A percentile compares a stretch with the other conserved stretches of the same genome.
Conservation (phyloP, 2,329 filamentous ascomycete species). For the Aureobasidium sp. region DNA sequence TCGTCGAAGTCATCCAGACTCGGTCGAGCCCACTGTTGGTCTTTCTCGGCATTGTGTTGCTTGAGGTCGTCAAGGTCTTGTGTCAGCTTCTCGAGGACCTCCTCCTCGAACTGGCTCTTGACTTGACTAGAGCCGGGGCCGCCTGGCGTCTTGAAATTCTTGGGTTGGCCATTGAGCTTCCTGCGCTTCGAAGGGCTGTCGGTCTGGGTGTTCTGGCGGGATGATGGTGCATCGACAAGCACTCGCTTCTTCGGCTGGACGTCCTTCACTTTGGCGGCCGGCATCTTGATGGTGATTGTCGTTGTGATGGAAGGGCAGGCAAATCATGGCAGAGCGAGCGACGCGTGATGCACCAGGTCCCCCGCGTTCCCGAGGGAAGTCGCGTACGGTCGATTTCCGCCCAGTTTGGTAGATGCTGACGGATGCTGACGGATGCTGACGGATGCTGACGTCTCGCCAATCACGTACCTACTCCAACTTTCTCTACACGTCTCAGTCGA, state of each 20-base stretch:
- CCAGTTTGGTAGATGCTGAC: background rate
- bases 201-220: slow-evolving; percentile 35
- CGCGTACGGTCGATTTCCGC: background rate
- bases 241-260: slow-evolving; percentile 32
- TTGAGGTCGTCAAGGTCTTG: slow-evolving; percentile 85
- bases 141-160: slow-evolving; percentile 54
- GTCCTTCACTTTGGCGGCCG: slow-evolving; percentile 2
- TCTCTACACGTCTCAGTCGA: background rate
- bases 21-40: slow-evolving; percentile 81
- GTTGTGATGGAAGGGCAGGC: background rate
- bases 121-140: slow-evolving; percentile 63
- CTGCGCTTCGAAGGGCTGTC: slow-evolving; percentile 64
- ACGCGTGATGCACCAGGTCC: background rate
- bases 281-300: background rate
- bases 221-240: slow-evolving; percentile 37
- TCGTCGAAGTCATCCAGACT: slow-evolving; percentile 53
- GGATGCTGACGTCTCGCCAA: background rate
- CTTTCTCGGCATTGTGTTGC: slow-evolving; percentile 79
- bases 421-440: too few relatives aligned
- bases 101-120: slow-evolving; percentile 87
- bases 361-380: background rate
- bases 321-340: background rate
- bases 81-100: slow-evolving; percentile 90
- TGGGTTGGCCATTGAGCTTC: slow-evolving; percentile 58
- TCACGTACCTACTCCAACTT: background rate